These are phyloP conservation scores for Auriscalpium microsporum DNA, from an alignment of 768 basidiomycete genomes.

Conservation along the genomic window DNA sequence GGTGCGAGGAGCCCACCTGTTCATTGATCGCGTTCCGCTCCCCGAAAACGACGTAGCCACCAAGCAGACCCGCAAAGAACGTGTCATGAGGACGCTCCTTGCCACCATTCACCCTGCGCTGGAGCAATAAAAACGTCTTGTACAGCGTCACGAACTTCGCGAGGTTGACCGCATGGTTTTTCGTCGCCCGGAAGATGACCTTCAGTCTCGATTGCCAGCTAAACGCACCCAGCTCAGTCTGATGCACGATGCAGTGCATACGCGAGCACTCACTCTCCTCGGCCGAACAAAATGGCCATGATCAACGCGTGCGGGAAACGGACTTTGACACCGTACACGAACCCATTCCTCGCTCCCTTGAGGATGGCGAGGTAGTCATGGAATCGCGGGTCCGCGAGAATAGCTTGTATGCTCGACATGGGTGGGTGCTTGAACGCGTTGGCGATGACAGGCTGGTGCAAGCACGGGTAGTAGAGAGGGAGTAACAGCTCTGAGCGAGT, in stretches of 20 bases:
- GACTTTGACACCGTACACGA: constrained; percentile 86
- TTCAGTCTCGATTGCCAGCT: constrained; percentile 67
- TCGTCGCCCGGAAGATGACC: constrained; percentile 76
- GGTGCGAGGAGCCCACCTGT: constrained; percentile 46
- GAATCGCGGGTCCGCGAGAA: constrained; percentile 61
- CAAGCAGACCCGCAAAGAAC: constrained; percentile 86
- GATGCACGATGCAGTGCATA: no score
- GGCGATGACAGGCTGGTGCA: background rate
- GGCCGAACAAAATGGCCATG: constrained; percentile 91
- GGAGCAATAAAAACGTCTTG: constrained; percentile 78
- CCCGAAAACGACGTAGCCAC: constrained; percentile 86
- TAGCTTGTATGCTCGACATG: constrained; percentile 22
- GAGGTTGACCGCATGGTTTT: constrained; percentile 84
- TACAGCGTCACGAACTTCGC: constrained; percentile 92
- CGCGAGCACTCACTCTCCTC: constrained; percentile 65
- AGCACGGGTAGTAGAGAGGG: background rate
- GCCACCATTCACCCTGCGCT: constrained; percentile 72
- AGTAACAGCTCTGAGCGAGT: no score
- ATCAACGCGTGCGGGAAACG: constrained; percentile 94
- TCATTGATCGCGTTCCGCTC: constrained; percentile 84
- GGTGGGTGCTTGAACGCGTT: background rate
- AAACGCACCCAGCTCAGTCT: background rate
- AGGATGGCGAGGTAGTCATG: constrained; percentile 90
- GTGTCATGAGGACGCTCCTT: constrained; percentile 78
- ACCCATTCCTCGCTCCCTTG: constrained; percentile 88